phyloP scores from a whole-genome alignment of 2,329 filamentous ascomycete genomes.

The Claviceps quebecensis region DNA sequence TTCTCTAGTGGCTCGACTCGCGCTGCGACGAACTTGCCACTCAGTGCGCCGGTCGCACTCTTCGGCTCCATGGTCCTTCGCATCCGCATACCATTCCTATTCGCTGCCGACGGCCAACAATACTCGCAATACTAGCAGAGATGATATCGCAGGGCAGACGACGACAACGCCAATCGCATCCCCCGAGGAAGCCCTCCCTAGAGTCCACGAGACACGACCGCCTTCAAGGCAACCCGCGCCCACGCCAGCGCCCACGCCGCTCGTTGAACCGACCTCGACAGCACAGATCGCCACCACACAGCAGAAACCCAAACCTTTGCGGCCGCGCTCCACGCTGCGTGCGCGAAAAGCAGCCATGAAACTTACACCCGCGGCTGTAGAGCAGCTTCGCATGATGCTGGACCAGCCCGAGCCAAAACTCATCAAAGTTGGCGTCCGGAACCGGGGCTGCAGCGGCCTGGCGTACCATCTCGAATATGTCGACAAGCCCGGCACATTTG shows the following conservation, averaged over 20 bases:
- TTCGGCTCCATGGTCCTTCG: conserved; percentile 20
- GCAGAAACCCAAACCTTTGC: conserved; percentile 30
- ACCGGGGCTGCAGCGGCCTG: conserved; percentile 84
- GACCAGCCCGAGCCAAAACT: conserved; percentile 81
- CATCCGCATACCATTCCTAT: conserved; percentile 36
- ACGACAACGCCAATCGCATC: conserved; percentile 33
- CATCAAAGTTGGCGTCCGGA: conserved; percentile 87
- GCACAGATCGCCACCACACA: conserved; percentile 23
- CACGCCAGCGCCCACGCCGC: conserved; percentile 9
- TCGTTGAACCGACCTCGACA: conserved; percentile 5
- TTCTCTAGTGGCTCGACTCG: conserved; percentile 25
- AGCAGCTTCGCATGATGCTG: conserved; percentile 62
- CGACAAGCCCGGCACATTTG: conserved; percentile 74
- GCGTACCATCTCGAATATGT: conserved; percentile 93
- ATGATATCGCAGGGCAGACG: conserved; percentile 28
- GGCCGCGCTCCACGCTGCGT: conserved; percentile 24
- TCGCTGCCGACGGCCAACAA: conserved; percentile 29
- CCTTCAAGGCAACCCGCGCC: conserved; percentile 13
- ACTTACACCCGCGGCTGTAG: conserved; percentile 65
- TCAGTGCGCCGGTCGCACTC: conserved; percentile 24
- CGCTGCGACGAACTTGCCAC: conserved; percentile 26
- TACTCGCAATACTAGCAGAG: conserved; percentile 26
- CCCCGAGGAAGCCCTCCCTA: conserved; percentile 28
- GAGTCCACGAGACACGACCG: conserved; percentile 38
- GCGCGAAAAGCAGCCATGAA: conserved; percentile 86